Conservation (phyloP, 2,329 filamentous ascomycete genomes). For the Fusarium albidum region DNA sequence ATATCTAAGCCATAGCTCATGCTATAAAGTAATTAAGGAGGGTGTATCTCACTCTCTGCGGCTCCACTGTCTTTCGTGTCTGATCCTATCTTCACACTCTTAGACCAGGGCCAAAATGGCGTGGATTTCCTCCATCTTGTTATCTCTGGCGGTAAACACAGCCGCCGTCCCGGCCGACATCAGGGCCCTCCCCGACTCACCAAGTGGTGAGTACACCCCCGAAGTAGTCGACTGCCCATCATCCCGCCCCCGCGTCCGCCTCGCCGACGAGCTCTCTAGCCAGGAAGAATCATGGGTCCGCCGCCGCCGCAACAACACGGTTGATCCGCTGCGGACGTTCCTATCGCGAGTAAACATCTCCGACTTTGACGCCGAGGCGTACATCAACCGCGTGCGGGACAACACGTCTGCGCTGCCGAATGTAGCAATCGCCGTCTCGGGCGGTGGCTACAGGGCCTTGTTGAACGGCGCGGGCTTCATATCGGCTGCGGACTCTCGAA, state of each 20-base stretch:
- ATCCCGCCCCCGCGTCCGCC: conserved; percentile 72
- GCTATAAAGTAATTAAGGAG: too few relatives aligned
- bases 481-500: conserved; percentile 78
- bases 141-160: too few relatives aligned
- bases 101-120: too few relatives aligned
- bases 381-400: conserved; percentile 58
- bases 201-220: conserved; percentile 70
- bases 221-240: conserved; percentile 71
- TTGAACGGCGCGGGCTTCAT: conserved; percentile 82
- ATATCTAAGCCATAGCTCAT: too few relatives aligned
- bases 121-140: too few relatives aligned
- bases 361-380: conserved; percentile 75
- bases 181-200: conserved; percentile 13
- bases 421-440: conserved; percentile 80
- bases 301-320: conserved; percentile 73
- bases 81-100: too few relatives aligned
- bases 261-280: conserved; percentile 63
- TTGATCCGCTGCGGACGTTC: conserved; percentile 75
- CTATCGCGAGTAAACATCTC: conserved; percentile 75
- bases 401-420: conserved; percentile 51
- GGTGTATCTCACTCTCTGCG: too few relatives aligned
- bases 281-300: conserved; percentile 78
- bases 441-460: conserved; percentile 84
- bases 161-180: neutral
- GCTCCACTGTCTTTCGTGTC: too few relatives aligned